phyloP scores from a whole-genome alignment of 495 filamentous ascomycete species.

The Chaetomium tenue region DNA sequence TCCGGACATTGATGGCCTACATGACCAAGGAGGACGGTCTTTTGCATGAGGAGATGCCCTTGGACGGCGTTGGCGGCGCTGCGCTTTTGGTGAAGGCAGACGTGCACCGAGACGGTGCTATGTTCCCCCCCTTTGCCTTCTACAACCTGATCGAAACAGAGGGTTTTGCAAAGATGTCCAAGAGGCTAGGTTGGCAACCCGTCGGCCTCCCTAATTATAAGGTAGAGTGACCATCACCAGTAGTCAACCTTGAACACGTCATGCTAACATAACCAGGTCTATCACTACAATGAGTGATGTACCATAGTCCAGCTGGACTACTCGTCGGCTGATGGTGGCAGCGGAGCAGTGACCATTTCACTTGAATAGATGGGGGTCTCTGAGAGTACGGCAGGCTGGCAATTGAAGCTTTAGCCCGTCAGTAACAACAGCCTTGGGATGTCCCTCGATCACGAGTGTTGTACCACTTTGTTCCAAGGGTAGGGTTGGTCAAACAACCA shows the following conservation, averaged over 20 bases:
- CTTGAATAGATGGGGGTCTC: not conserved
- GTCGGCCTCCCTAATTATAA: slow-evolving; percentile 94
- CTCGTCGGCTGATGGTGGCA: not conserved
- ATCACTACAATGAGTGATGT: slow-evolving; percentile 85
- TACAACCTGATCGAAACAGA: slow-evolving; percentile 98
- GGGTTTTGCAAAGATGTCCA: slow-evolving; percentile 97
- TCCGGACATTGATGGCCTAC: slow-evolving; percentile 88
- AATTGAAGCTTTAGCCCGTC: not conserved
- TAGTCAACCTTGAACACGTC: not conserved
- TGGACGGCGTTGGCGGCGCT: slow-evolving; percentile 94
- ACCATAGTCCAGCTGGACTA: no score
- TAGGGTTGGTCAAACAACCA: not conserved
- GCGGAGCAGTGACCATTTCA: not conserved
- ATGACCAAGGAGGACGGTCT: slow-evolving; percentile 61
- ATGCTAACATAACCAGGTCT: slow-evolving; percentile 59
- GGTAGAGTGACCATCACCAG: slow-evolving; percentile 52
- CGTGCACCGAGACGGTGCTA: slow-evolving; percentile 94
- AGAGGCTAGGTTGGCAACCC: slow-evolving; percentile 76
- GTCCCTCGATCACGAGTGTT: not conserved
- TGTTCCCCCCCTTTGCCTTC: slow-evolving; percentile 96
- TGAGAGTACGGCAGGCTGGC: not conserved
- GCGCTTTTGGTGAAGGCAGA: slow-evolving; percentile 95
- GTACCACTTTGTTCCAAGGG: not conserved
- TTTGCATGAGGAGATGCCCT: slow-evolving; percentile 58
- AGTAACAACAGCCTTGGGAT: not conserved